Conservation (phyloP, 2,329 filamentous ascomycete genomes). For the Clonostachys chloroleuca region DNA sequence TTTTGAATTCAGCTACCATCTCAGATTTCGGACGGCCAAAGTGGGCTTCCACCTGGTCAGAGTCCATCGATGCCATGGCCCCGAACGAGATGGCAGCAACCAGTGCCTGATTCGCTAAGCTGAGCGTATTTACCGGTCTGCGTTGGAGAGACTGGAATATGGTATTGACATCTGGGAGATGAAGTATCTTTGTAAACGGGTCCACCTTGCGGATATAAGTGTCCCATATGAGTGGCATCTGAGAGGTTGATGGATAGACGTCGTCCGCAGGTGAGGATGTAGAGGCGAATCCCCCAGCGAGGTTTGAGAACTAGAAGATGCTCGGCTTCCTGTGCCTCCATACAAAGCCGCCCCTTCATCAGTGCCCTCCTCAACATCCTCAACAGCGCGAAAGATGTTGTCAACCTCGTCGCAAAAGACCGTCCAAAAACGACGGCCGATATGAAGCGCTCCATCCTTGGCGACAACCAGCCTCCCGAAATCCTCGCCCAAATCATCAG, state of each 20-base stretch:
- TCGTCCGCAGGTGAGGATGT: conserved; percentile 6
- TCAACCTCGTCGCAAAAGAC: conserved; percentile 23
- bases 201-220: conserved; percentile 19
- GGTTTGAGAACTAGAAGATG: neutral
- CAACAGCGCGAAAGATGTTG: conserved; percentile 20
- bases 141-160: conserved; percentile 9
- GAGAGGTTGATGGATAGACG: conserved; percentile 15
- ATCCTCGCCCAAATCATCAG: conserved; percentile 18
- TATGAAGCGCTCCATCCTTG: conserved; percentile 14
- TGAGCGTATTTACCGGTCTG: conserved; percentile 10
- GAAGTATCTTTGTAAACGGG: conserved; percentile 21
- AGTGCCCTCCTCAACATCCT: conserved; percentile 12
- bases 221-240: conserved; percentile 20
- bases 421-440: conserved; percentile 22
- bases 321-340: neutral
- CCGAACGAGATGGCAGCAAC: conserved; percentile 18
- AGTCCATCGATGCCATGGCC: conserved; percentile 14
- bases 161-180: conserved; percentile 10
- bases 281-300: conserved; percentile 11
- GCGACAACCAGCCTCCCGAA: conserved; percentile 18
- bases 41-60: conserved; percentile 8
- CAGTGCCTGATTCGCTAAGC: conserved; percentile 10
- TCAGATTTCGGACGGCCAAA: conserved; percentile 9
- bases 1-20: conserved; percentile 9
- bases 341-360: neutral